Conservation (phyloP, 169 alveolate species). For the Plasmodium billcollinsi region DNA sequence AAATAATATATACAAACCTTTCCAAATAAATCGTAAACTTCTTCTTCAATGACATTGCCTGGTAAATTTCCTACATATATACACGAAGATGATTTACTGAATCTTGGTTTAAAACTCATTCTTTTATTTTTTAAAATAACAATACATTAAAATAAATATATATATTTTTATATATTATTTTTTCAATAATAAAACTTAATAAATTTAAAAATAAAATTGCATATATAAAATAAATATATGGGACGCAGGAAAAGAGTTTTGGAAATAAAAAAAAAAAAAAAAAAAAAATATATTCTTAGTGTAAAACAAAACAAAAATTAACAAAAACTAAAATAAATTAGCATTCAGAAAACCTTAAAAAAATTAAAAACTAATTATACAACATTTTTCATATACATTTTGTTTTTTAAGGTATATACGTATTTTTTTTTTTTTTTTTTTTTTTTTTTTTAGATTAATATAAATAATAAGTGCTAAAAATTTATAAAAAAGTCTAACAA, state of each 20-base stretch:
- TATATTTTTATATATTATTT: constrained; percentile 15
- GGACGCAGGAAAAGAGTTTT: neutral
- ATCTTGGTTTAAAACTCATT: constrained; percentile 81
- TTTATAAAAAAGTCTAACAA: constrained; percentile 44
- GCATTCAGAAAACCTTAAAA: constrained; percentile 24
- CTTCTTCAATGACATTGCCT: constrained; percentile 81
- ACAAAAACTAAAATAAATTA: constrained; percentile 25
- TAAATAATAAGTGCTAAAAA: constrained; percentile 3
- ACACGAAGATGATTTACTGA: constrained; percentile 78
- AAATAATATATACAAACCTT: constrained; percentile 64
- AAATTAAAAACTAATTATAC: constrained; percentile 23
- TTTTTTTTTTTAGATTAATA: constrained; percentile 27
- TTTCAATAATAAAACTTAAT: constrained; percentile 27
- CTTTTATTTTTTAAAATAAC: constrained; percentile 36
- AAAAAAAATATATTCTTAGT: constrained; percentile 11
- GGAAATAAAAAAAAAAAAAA: constrained; percentile 3
- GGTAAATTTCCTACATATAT: constrained; percentile 84
- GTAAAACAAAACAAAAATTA: constrained; percentile 60
- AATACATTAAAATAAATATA: constrained; percentile 40
- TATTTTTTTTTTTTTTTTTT: neutral
- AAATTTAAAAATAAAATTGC: constrained; percentile 12
- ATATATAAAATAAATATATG: constrained; percentile 5
- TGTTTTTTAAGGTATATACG: constrained; percentile 19
- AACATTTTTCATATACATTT: constrained; percentile 53
- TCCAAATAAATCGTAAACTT: constrained; percentile 80